Percentiles rank a stretch among this genome's conserved stretches.
These are phyloP conservation scores for Begonia peltatifolia DNA, from an alignment of 306 rosid species.

Conservation along the genomic window DNA sequence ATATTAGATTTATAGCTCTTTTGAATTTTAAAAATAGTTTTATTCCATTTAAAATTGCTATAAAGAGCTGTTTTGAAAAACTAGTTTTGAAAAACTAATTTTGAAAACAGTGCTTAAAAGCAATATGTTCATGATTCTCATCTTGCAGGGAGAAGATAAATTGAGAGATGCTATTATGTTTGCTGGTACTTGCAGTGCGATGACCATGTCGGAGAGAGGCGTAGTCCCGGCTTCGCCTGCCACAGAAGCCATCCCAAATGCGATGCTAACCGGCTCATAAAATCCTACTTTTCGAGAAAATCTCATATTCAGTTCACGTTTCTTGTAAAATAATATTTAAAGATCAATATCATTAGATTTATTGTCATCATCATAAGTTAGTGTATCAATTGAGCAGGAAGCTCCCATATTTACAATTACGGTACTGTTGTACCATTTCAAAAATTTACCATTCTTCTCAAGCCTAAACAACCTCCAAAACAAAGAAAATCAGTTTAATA, in stretches of 20 bases:
- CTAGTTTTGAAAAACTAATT: too few species aligned
- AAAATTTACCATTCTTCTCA: neutral
- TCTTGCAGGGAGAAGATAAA: conserved; percentile 1
- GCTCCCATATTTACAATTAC: neutral
- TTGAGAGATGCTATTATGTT: conserved; percentile 78
- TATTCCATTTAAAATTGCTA: too few species aligned
- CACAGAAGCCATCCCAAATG: conserved; percentile 53
- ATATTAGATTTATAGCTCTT: too few species aligned
- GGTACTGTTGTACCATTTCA: neutral
- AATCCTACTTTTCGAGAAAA: neutral
- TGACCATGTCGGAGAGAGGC: conserved; percentile 59
- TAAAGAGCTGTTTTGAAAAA: too few species aligned
- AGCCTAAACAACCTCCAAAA: neutral
- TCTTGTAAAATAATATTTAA: too few species aligned
- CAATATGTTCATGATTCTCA: too few species aligned
- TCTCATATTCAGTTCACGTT: too few species aligned
- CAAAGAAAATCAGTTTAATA: neutral
- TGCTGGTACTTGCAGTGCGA: conserved; percentile 79
- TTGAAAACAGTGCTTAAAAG: too few species aligned
- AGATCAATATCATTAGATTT: too few species aligned
- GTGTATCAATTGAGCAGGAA: neutral
- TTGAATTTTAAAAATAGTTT: too few species aligned
- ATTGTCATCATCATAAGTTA: too few species aligned
- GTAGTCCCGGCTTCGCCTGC: conserved; percentile 91
- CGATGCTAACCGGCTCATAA: conserved; percentile 38